phyloP scores from a whole-genome alignment of 225 moss, liverwort and hornwort species.

The Takakia lepidozioides region DNA sequence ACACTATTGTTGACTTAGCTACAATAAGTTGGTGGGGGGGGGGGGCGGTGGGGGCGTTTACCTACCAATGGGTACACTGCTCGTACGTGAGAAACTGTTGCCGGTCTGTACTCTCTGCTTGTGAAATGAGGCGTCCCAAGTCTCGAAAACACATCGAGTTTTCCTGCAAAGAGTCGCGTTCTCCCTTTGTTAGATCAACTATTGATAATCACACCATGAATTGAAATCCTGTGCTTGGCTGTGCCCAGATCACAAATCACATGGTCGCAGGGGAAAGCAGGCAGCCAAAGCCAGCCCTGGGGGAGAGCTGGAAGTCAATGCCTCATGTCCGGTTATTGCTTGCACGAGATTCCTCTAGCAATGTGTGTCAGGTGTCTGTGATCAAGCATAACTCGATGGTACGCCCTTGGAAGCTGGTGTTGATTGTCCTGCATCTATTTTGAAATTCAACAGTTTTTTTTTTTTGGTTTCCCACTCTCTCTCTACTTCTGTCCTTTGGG shows the following conservation, averaged over 20 bases:
- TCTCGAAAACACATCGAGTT: too few relatives aligned
- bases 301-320: slow-evolving; percentile 88
- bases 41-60: too few relatives aligned
- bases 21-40: too few relatives aligned
- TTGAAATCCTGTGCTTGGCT: neutral
- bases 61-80: neutral
- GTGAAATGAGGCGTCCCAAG: too few relatives aligned
- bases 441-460: neutral
- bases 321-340: slow-evolving; percentile 79
- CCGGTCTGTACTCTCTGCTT: too few relatives aligned
- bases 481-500: too few relatives aligned
- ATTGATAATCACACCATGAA: neutral
- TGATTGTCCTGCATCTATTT: too few relatives aligned
- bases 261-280: slow-evolving; percentile 84
- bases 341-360: slow-evolving; percentile 42
- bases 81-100: too few relatives aligned
- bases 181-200: too few relatives aligned
- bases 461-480: neutral
- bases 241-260: slow-evolving; percentile 77
- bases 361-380: slow-evolving; percentile 50
- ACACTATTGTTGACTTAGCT: too few relatives aligned
- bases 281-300: slow-evolving; percentile 79
- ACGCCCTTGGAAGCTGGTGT: slow-evolving; percentile 3
- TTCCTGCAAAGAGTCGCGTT: too few relatives aligned
- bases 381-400: slow-evolving; percentile 75